Evolutionary conservation across 352 stramenopile species (phyloP), one percentile per base, ranked within the genome.

Genomic region (Phytopythium litorale): DNA sequence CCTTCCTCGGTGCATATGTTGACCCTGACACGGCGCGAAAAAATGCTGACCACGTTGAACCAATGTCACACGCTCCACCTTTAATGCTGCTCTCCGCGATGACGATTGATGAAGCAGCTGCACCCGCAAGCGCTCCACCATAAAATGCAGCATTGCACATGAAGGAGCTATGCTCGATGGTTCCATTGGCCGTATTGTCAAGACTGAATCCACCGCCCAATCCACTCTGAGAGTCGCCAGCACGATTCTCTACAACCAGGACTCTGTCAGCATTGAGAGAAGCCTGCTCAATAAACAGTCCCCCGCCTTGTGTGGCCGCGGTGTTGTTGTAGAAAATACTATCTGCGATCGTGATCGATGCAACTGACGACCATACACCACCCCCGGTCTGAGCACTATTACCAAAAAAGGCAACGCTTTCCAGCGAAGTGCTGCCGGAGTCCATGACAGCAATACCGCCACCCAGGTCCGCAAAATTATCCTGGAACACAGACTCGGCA

Each of bases 241-340:
- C 75, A 8, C 67, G 37, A 46, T 83, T 83, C 28, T 80, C 70
- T 2, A 80, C 63, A n/a, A 75, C 60, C 11, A 83, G 42, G 18
- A 63, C 37, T 40, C 55, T 1, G 30, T 56, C 8, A 15, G 58
- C 4, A 6, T 25, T 9, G 54, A 13, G 46, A 8, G 63, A 55
- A 19, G 42, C 33, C 7, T 48, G 11, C 3, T 33, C 19, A 0
- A 83, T 16, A 23, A 58, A 67, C 19, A 81, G 63, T 15, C 53
- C 75, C 3, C 75, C 75, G 7, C 75, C 75, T 42, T 32, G 32
- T 1, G 33, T 51, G 8, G 11, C 30, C 15, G 70, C 75, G 5
- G 70, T 72, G 49, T 83, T 83, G 46, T 83, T 83, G 67, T 83
- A 83, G 13, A 81, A 75, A 8, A 81, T 60, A 25, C 67, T 78